Conservation (phyloP, 2,329 filamentous ascomycete species). For the Albifimbria verrucaria region DNA sequence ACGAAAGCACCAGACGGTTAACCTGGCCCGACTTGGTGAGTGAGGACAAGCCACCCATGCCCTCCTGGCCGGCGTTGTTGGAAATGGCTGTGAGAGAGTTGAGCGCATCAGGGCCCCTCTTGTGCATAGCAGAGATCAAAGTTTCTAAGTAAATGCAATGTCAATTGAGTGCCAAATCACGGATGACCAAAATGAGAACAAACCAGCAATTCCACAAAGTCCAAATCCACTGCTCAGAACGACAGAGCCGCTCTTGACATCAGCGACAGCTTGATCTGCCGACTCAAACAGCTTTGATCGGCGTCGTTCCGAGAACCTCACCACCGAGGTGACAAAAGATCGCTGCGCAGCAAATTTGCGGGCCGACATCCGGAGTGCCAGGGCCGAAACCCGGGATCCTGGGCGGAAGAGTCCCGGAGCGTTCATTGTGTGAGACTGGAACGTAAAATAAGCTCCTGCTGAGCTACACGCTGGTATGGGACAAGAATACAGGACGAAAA, state of each 20-base stretch:
- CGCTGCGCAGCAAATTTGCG: not conserved
- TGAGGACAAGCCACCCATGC: conserved; percentile 64
- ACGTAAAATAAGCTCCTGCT: no score
- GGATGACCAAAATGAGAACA: not conserved
- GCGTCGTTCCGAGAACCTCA: not conserved
- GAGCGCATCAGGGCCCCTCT: conserved; percentile 56
- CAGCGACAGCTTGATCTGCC: conserved; percentile 66
- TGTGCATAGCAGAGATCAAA: conserved; percentile 66
- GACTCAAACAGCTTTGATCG: conserved; percentile 47
- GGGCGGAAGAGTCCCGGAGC: not conserved
- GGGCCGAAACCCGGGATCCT: not conserved
- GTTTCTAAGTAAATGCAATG: conserved; percentile 52
- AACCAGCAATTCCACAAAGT: conserved; percentile 72
- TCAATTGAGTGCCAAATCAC: not conserved
- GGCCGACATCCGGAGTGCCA: not conserved
- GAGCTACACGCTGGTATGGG: not conserved
- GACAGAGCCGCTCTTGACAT: conserved; percentile 66
- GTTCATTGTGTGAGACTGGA: not conserved
- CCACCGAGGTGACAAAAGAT: not conserved
- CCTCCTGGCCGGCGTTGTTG: conserved; percentile 74
- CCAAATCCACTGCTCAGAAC: conserved; percentile 80
- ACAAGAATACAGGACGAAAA: not conserved
- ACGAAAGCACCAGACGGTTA: conserved; percentile 69
- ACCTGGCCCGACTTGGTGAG: conserved; percentile 69
- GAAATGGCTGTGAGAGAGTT: conserved; percentile 72